Evolutionary conservation across 2,329 filamentous ascomycete genomes (phyloP).

Genomic region (Calonectria montana): DNA sequence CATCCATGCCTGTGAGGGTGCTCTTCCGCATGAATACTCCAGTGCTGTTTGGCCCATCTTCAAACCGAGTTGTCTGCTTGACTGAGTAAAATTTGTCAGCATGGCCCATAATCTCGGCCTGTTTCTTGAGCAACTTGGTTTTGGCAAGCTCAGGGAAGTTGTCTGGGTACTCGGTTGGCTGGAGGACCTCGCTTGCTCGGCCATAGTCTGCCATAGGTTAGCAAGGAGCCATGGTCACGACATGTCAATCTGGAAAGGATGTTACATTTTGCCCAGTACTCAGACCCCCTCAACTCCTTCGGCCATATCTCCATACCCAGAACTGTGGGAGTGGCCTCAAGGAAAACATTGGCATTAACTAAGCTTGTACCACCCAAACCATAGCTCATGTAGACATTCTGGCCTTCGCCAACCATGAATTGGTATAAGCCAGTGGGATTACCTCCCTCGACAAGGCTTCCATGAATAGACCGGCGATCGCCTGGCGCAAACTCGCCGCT

Average conservation of each 20-base stretch:
- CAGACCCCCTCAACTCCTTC: slow-evolving; percentile 60
- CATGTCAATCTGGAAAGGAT: not conserved
- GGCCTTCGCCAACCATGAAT: slow-evolving; percentile 70
- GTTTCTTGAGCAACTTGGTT: slow-evolving; percentile 65
- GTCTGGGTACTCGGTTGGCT: slow-evolving; percentile 68
- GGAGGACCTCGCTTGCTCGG: slow-evolving; percentile 65
- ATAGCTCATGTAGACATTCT: slow-evolving; percentile 71
- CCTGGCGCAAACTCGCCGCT: slow-evolving; percentile 60
- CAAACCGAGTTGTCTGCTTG: slow-evolving; percentile 72
- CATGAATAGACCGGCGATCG: slow-evolving; percentile 25
- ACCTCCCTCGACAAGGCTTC: slow-evolving; percentile 51
- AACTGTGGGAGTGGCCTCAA: slow-evolving; percentile 67
- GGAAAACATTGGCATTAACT: slow-evolving; percentile 75
- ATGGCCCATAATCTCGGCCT: slow-evolving; percentile 64
- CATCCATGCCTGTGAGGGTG: slow-evolving; percentile 70
- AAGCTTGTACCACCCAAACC: slow-evolving; percentile 75
- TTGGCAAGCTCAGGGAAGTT: slow-evolving; percentile 69
- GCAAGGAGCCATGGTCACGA: not conserved
- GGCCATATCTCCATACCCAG: slow-evolving; percentile 69
- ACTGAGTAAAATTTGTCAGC: slow-evolving; percentile 65
- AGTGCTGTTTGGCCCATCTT: slow-evolving; percentile 69
- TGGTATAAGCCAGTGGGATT: slow-evolving; percentile 73
- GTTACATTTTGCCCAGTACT: slow-evolving; percentile 59
- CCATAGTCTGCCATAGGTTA: slow-evolving; percentile 62
- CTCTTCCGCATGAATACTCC: slow-evolving; percentile 74